Evolutionary conservation across 305 asterid species (phyloP).

Genomic region (Fraxinus baroniana): DNA sequence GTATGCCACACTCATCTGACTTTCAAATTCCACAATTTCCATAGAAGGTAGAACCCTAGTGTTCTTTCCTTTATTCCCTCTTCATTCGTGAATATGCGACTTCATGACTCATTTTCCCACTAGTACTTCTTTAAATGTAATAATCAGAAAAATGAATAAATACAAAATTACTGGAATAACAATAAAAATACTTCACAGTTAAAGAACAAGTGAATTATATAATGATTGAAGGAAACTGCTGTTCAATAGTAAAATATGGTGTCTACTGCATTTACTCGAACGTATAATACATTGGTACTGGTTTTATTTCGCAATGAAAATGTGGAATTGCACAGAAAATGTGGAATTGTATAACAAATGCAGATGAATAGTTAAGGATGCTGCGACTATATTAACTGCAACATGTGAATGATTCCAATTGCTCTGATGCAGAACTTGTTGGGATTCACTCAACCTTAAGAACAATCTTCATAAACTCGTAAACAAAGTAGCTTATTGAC

Average conservation of each 20-base stretch:
- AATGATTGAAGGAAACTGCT: neutral
- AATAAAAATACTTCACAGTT: neutral
- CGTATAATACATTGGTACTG: neutral
- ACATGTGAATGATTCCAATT: neutral
- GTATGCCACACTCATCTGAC: neutral
- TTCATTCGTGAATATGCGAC: neutral
- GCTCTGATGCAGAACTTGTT: slow-evolving; percentile 9
- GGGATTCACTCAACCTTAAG: slow-evolving; percentile 61
- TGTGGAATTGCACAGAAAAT: neutral
- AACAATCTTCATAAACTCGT: slow-evolving; percentile 83
- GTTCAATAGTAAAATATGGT: neutral
- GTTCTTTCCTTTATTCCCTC: neutral
- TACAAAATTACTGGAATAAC: neutral
- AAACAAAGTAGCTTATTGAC: slow-evolving; percentile 74
- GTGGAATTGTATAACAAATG: neutral
- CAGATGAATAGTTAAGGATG: neutral
- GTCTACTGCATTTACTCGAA: neutral
- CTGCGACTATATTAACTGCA: neutral
- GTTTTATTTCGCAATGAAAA: neutral
- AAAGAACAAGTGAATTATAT: neutral
- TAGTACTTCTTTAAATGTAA: neutral
- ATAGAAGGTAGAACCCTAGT: neutral
- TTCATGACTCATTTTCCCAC: neutral
- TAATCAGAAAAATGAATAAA: neutral
- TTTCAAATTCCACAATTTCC: neutral